Percentiles rank a stretch among this genome's conserved stretches.
Conservation (phyloP, 495 filamentous ascomycete genomes). For the Talaromyces nanjingensis region DNA sequence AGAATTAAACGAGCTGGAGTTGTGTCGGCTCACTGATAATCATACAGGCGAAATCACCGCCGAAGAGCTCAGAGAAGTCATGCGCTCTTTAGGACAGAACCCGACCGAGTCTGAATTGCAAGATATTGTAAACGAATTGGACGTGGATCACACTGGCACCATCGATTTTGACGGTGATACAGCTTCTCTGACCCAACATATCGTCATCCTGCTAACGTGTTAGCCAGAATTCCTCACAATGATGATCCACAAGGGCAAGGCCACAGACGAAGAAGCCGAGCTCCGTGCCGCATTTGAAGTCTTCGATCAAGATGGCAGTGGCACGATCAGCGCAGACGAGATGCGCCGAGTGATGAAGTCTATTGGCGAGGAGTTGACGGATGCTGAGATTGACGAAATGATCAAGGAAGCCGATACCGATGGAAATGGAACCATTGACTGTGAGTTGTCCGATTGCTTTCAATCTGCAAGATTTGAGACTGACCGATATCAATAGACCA, state of each 20-base stretch:
- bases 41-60: slow-evolving; percentile 32
- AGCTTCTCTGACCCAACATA: background rate
- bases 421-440: slow-evolving; percentile 42
- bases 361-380: slow-evolving; percentile 39
- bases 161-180: slow-evolving; percentile 37
- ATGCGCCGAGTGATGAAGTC: slow-evolving; percentile 36
- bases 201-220: background rate
- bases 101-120: slow-evolving; percentile 33
- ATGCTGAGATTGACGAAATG: slow-evolving; percentile 42
- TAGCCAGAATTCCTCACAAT: slow-evolving; percentile 38
- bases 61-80: slow-evolving; percentile 33
- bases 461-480: background rate
- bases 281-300: slow-evolving; percentile 39
- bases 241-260: slow-evolving; percentile 34
- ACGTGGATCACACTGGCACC: slow-evolving; percentile 36
- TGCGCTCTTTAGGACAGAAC: slow-evolving; percentile 40
- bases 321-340: slow-evolving; percentile 39
- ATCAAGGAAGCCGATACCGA: slow-evolving; percentile 39
- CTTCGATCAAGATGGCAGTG: slow-evolving; percentile 42
- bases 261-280: slow-evolving; percentile 37
- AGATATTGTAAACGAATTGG: slow-evolving; percentile 41
- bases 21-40: background rate
- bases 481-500: slow-evolving; percentile 4
- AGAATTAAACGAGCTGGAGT: too few relatives aligned
- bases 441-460: slow-evolving; percentile 18